Percentiles rank a stretch among this genome's conserved stretches.
Conservation (phyloP, 805 yeast species). For the Candida silvatica region DNA sequence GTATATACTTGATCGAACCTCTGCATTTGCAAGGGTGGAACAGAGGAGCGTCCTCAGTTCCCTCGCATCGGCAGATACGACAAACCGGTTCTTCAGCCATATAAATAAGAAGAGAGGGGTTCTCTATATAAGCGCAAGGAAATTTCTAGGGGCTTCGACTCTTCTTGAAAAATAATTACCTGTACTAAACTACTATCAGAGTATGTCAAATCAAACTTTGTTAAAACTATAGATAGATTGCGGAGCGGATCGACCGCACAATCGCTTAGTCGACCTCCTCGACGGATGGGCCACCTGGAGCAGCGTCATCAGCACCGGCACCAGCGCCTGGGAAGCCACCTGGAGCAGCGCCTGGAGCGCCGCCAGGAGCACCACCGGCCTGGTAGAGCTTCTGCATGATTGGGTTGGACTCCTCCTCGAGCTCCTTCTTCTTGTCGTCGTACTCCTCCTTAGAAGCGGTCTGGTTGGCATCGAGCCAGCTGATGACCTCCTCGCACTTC, state of each 20-base stretch:
- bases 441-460: constrained; percentile 90
- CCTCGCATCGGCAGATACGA: constrained; percentile 92
- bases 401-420: constrained; percentile 92
- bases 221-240: too few relatives aligned
- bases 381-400: constrained; percentile 95
- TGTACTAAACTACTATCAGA: neutral
- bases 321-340: constrained; percentile 40
- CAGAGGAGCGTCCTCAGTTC: constrained; percentile 67
- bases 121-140: too few relatives aligned
- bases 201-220: neutral
- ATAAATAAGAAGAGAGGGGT: too few relatives aligned
- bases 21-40: constrained; percentile 90
- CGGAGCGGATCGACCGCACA: too few relatives aligned
- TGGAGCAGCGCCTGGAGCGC: constrained; percentile 58
- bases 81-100: constrained; percentile 57
- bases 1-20: constrained; percentile 89
- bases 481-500: constrained; percentile 70
- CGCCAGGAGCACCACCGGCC: constrained; percentile 79
- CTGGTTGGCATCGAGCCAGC: constrained; percentile 91
- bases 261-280: constrained; percentile 64
- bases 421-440: constrained; percentile 91
- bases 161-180: too few relatives aligned
- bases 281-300: constrained; percentile 54
- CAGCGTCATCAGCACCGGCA: constrained; percentile 32
- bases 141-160: too few relatives aligned